These are phyloP conservation scores for Didymella arachidicola DNA, from an alignment of 2,329 filamentous ascomycete species.

Conservation along the genomic window DNA sequence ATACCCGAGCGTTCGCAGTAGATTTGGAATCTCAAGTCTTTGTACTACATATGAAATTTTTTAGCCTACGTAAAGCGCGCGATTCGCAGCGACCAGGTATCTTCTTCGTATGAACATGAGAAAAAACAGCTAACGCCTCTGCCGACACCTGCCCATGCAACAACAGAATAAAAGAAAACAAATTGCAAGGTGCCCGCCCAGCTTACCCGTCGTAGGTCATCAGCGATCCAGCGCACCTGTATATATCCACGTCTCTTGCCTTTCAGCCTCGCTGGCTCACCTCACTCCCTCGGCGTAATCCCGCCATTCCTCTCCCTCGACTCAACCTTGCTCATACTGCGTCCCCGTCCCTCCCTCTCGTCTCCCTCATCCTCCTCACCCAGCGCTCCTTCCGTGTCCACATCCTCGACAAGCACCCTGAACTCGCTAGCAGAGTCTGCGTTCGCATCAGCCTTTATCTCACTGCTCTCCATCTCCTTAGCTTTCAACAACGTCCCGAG, in stretches of 20 bases:
- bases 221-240: conserved; percentile 9
- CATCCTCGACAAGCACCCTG: conserved; percentile 16
- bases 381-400: conserved; percentile 7
- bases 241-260: neutral
- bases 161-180: neutral
- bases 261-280: no score
- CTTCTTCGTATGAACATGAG: conserved; percentile 12
- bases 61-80: conserved; percentile 16
- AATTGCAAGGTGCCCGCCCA: neutral
- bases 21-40: neutral
- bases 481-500: conserved; percentile 31
- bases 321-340: conserved; percentile 8
- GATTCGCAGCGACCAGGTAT: conserved; percentile 19
- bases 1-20: conserved; percentile 4
- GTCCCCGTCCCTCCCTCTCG: conserved; percentile 2
- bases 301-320: conserved; percentile 4
- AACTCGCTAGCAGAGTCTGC: neutral
- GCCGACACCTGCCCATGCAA: neutral
- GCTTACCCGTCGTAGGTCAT: neutral
- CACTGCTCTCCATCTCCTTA: neutral
- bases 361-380: conserved; percentile 7
- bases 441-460: no score
- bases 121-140: neutral
- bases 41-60: neutral
- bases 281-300: conserved; percentile 4